Conservation (phyloP, 805 yeast species). For the Saccharomycodes ludwigii region DNA sequence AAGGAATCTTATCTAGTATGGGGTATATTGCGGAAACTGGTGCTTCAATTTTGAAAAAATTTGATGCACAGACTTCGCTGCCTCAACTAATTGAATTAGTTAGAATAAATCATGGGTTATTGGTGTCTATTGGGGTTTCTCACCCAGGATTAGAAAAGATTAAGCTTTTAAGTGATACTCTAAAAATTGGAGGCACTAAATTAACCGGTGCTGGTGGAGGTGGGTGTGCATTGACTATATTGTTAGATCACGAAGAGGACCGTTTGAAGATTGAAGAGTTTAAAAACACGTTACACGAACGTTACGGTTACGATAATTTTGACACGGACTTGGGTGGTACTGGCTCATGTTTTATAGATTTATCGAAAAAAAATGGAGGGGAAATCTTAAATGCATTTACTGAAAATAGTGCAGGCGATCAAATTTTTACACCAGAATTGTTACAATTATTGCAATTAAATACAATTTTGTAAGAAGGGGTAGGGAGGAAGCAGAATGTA, state of each 20-base stretch:
- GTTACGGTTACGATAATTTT: conserved; percentile 57
- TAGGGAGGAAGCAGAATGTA: no score
- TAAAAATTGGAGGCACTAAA: conserved; percentile 73
- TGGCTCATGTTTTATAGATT: conserved; percentile 66
- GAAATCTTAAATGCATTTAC: no score
- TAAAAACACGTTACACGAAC: conserved; percentile 20
- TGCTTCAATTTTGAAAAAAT: conserved; percentile 15
- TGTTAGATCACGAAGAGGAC: conserved; percentile 31
- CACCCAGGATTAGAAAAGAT: conserved; percentile 83
- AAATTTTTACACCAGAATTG: no score
- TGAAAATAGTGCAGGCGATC: no score
- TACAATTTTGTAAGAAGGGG: no score
- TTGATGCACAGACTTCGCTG: no score
- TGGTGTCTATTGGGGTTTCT: conserved; percentile 79
- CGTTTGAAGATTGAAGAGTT: conserved; percentile 24
- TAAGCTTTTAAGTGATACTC: conserved; percentile 49
- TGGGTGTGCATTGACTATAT: conserved; percentile 88
- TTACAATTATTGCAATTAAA: no score
- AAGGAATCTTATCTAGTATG: conserved; percentile 62
- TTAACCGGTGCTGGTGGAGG: conserved; percentile 99
- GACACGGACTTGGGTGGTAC: conserved; percentile 79
- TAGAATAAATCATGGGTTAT: conserved; percentile 75
- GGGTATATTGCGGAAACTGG: conserved; percentile 65
- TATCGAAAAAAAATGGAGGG: no score
- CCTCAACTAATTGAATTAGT: conserved; percentile 52